Evolutionary conservation across 176 grass and related monocot species (phyloP), one percentile per base, ranked within the genome.

Genomic region (Juncus inflexus): DNA sequence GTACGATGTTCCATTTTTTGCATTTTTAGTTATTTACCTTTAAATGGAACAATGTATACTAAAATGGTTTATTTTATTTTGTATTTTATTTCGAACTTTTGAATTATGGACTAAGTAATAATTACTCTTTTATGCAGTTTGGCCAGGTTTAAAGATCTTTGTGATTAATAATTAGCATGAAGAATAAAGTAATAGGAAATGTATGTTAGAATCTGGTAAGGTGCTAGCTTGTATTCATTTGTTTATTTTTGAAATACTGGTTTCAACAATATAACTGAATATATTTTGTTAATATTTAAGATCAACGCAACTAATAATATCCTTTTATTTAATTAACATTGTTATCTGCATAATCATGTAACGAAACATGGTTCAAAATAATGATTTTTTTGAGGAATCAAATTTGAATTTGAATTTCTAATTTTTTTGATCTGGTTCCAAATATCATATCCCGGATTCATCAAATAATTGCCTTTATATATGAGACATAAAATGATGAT

Each of bases 401-500:
- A 62, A 52, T 70, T 72, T 52, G 15, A 62, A 52, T 70, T 72
- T 79, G 62, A 65, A 64, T 81, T 72, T 61, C 37, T 73, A 97
- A 56, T 77, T 91, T 28, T 6, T 42, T 61, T 7, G 83, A 82
- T 49, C 69, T 84, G 55, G 49, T 97, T 77, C 82, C 80, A 51
- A 84, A 67, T 15, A 70, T 97, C 73, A 58, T 64, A 58, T 59
- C 57, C 52, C 69, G 55, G 73, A 85, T 40, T 76, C 83, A 42
- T 70, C 56, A 43, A 51, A 70, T 68, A 74, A 58, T 67, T 43
- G 61, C 57, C 77, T 91, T 64, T 76, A 67, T 91, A 91, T 66
- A 77, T 78, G 56, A 86, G 67, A 61, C 87, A 97, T 47, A 97
- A 97, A 84, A 67, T 70, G 47, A 51, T 91, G 76, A 84, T 89